Evolutionary conservation across 2,329 filamentous ascomycete species (phyloP), one percentile per base, ranked within the genome.

Genomic region (Talaromyces funiculosus): DNA sequence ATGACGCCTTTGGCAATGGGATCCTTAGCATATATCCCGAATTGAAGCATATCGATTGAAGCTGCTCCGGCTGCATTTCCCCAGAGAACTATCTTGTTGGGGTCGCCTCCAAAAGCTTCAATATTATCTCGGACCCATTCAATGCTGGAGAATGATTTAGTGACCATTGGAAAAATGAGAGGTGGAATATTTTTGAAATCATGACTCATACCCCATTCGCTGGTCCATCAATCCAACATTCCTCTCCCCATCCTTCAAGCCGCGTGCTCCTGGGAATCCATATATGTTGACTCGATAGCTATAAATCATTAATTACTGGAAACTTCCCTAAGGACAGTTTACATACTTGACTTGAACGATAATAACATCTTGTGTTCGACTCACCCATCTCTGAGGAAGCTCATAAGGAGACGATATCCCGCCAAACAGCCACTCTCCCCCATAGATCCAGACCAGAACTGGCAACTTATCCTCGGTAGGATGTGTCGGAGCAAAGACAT

Each of bases 21-120:
- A 33, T 72, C 67, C 8, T 70, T 59, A 26, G 57, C 62, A 53
- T 64, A 72, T n/a, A n/a, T n/a, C 14, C 63, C 62, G n/a, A 51
- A 62, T 54, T 59, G 57, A 22, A 62, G 54, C 26, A 53, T 57
- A n/a, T 59, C 53, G 12, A 57, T 57, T 16, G 56, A 60, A 6
- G n/a, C 45, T 38, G 47, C 16, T 38, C 47, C 43, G 22, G 54
- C 54, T 22, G 54, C 45, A 26, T 57, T 40, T 6, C 54, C 54
- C 54, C 54, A 57, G 9, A 47, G 54, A 22, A 29, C 35, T 16
- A 57, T 57, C 24, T 31, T 37, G 20, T 20, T 40, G 26, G 54
- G 24, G 22, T 43, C 40, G 14, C 40, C 40, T 9, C 40, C 40
- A 43, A 43, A 43, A 8, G 20, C 18, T 8, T 20, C 40, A 16